phyloP scores from a whole-genome alignment of 768 basidiomycete species.

The Tricholoma hemisulphureum region DNA sequence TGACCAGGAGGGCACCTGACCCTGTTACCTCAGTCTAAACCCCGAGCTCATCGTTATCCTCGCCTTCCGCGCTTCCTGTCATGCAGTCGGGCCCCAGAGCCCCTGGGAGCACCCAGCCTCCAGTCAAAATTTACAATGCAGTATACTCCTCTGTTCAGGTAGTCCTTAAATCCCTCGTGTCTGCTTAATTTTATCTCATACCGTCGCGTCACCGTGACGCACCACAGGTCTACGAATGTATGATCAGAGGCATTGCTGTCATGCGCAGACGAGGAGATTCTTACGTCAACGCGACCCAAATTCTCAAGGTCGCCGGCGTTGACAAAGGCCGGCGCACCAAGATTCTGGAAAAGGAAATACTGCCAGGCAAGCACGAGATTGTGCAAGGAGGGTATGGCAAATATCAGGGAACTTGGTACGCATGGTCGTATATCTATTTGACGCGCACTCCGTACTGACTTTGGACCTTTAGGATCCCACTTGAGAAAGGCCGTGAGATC shows the following conservation, averaged over 20 bases:
- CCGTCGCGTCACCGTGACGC: slow-evolving; percentile 30
- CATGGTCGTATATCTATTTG: slow-evolving; percentile 4
- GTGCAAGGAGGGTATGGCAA: slow-evolving; percentile 99
- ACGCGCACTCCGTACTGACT: not conserved
- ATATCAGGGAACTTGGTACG: slow-evolving; percentile 98
- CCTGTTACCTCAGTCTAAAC: slow-evolving; percentile 19
- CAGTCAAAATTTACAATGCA: slow-evolving; percentile 89
- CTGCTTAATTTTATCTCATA: slow-evolving; percentile 32
- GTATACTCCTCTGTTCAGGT: slow-evolving; percentile 90
- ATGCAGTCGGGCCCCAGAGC: slow-evolving; percentile 50
- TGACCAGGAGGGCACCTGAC: slow-evolving; percentile 17
- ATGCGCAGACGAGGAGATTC: slow-evolving; percentile 96
- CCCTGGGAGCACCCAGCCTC: slow-evolving; percentile 45
- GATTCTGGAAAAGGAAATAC: slow-evolving; percentile 95
- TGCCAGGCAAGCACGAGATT: slow-evolving; percentile 94
- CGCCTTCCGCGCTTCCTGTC: slow-evolving; percentile 22
- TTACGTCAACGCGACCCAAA: slow-evolving; percentile 98
- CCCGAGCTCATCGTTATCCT: slow-evolving; percentile 27
- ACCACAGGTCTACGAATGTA: slow-evolving; percentile 89
- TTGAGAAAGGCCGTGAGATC: slow-evolving; percentile 90
- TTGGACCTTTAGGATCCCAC: slow-evolving; percentile 74
- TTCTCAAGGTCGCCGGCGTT: slow-evolving; percentile 97
- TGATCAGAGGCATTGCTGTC: slow-evolving; percentile 97
- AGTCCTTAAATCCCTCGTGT: slow-evolving; percentile 9
- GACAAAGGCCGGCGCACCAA: slow-evolving; percentile 96